Base-by-base conservation (phyloP, 2,329 filamentous ascomycete genomes). In the Fusarium caatingaense region DNA sequence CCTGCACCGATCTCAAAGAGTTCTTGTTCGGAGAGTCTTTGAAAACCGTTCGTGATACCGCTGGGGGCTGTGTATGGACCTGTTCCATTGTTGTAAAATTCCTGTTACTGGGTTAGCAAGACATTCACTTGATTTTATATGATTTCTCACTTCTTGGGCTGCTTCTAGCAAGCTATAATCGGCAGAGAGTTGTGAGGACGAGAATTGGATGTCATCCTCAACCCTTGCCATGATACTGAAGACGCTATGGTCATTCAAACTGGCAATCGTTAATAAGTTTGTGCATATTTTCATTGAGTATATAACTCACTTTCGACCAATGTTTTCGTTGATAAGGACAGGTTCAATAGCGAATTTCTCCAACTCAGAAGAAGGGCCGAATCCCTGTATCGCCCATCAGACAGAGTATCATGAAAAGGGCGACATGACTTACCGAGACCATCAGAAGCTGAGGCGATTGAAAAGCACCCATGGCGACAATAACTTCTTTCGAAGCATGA, bases 171-270 rank as follows among this genome's bases (percentile, higher is more conserved):
- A 37, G 15, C 37, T 48, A 1, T 51, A 59, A 25, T 60, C 50
- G 2, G 62, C 37, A 6, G 48, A 45, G 2, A 59, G 21, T 6
- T 64, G 60, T 0, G 51, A 41, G 2, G 62, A 47, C 2, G 62
- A 60, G 20, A 60, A 47, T n/a, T 56, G 20, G 6, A 56, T 16
- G 13, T 59, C 46, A 4, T 63, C 15, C 0, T 41, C 23, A 1
- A 65, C 62, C 2, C 46, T 51, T 4, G 62, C 62, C 30, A 64
- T 65, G n/a, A 65, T 65, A 3, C 62, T 65, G 0, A 59, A 65
- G 0, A 65, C 11, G 11, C 34, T 59, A 5, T 65, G 62, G 6
- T 65, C 62, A 2, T 48, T 65, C 46, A 65, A 44, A 7, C 62
- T 64, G 12, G 2, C 23, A 8, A 4, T 8, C 1, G 9, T 37